phyloP scores from a whole-genome alignment of 306 rosid genomes.

The Vigna unguiculata region DNA sequence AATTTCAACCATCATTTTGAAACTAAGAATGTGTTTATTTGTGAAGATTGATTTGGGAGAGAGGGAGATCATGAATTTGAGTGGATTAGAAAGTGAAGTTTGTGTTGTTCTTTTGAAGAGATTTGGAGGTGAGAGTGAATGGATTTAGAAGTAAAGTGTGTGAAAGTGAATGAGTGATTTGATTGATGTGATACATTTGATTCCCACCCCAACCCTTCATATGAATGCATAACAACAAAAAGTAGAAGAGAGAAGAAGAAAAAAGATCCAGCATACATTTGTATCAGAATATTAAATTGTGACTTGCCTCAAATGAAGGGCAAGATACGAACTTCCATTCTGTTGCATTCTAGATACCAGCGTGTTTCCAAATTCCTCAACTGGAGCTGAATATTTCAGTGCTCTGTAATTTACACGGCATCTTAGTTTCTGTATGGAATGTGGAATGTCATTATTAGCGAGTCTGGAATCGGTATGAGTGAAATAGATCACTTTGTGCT shows the following conservation, averaged over 20 bases:
- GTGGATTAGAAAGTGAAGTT: no score
- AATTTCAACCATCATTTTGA: not conserved
- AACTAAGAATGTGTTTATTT: no score
- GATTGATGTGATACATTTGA: no score
- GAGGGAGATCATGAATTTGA: no score
- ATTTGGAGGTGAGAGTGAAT: no score
- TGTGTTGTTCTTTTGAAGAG: no score
- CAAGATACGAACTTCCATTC: conserved; percentile 78
- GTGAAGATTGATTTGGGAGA: no score
- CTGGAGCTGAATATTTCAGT: conserved; percentile 81
- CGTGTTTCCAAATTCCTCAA: conserved; percentile 76
- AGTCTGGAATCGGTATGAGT: conserved; percentile 95
- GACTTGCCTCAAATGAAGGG: conserved; percentile 93
- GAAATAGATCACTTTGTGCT: conserved; percentile 85
- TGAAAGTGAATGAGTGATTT: no score
- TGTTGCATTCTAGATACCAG: conserved; percentile 88
- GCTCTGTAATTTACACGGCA: conserved; percentile 92
- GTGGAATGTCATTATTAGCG: conserved; percentile 73
- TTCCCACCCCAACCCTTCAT: not conserved
- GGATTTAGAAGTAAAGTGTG: no score
- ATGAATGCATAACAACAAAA: conserved; percentile 11
- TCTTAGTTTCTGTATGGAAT: conserved; percentile 82
- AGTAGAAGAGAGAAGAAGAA: not conserved
- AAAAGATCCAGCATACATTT: conserved; percentile 18
- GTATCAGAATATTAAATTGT: conserved; percentile 30